phyloP scores from a whole-genome alignment of 2,329 filamentous ascomycete species.

The Exophiala aquamarina region DNA sequence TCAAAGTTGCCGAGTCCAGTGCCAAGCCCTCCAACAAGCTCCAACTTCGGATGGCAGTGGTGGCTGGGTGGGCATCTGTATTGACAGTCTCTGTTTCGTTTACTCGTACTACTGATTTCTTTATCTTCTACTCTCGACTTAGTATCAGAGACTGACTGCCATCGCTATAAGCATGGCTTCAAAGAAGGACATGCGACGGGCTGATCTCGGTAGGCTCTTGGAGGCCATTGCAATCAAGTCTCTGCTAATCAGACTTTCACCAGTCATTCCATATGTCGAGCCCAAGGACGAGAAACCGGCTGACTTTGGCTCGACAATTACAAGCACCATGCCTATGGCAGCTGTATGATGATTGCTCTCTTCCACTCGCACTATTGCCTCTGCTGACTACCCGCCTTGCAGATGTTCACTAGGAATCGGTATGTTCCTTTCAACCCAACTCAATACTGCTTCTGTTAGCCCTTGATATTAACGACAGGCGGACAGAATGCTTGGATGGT shows the following conservation, averaged over 20 bases:
- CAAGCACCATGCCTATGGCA: slow-evolving; percentile 88
- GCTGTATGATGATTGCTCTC: slow-evolving; percentile 55
- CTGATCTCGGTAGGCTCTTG: slow-evolving; percentile 65
- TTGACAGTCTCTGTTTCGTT: too few relatives aligned
- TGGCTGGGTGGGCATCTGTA: too few relatives aligned
- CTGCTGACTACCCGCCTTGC: too few relatives aligned
- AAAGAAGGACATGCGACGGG: slow-evolving; percentile 74
- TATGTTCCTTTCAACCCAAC: slow-evolving; percentile 41
- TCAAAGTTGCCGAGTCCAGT: too few relatives aligned
- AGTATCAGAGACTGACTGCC: too few relatives aligned
- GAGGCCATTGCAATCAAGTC: neutral
- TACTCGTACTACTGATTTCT: too few relatives aligned
- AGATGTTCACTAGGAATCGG: slow-evolving; percentile 90
- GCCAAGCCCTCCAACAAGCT: too few relatives aligned
- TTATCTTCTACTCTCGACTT: too few relatives aligned
- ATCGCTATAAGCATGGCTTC: slow-evolving; percentile 55
- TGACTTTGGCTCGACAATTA: slow-evolving; percentile 69
- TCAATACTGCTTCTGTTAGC: slow-evolving; percentile 22
- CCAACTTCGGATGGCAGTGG: too few relatives aligned
- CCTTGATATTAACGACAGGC: slow-evolving; percentile 12
- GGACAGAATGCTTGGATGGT: slow-evolving; percentile 64
- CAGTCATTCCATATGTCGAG: slow-evolving; percentile 87
- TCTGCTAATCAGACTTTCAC: neutral
- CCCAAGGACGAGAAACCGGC: slow-evolving; percentile 64
- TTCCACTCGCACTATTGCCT: slow-evolving; percentile 12